A percentile compares a stretch with the other conserved stretches of the same genome.
These are phyloP conservation scores for Aspergillus hancockii DNA, from an alignment of 495 filamentous ascomycete species.

Conservation along the genomic window DNA sequence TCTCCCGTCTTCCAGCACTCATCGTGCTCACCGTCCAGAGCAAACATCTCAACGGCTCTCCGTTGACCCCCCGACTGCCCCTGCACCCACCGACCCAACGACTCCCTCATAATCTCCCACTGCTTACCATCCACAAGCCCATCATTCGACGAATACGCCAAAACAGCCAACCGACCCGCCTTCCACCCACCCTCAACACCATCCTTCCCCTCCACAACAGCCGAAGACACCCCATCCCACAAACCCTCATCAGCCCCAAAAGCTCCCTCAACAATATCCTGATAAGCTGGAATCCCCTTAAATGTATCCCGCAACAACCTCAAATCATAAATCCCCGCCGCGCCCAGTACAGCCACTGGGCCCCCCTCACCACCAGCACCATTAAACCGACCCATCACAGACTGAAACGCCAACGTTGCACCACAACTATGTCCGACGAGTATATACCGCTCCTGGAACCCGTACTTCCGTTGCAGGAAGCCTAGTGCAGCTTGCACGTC, in stretches of 20 bases:
- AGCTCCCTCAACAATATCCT: conserved; percentile 59
- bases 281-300: conserved; percentile 50
- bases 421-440: conserved; percentile 79
- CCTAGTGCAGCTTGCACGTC: conserved; percentile 66
- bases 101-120: conserved; percentile 46
- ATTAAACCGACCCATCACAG: conserved; percentile 47
- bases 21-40: conserved; percentile 64
- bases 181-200: conserved; percentile 42
- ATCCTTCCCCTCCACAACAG: conserved; percentile 31
- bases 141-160: conserved; percentile 63
- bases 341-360: conserved; percentile 56
- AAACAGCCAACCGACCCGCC: conserved; percentile 48
- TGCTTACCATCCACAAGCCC: conserved; percentile 59
- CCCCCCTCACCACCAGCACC: not conserved
- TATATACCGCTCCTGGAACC: conserved; percentile 54
- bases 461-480: conserved; percentile 59
- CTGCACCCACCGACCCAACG: conserved; percentile 33
- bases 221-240: conserved; percentile 58
- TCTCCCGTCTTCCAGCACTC: conserved; percentile 55
- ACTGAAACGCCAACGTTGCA: conserved; percentile 71
- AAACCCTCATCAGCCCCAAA: conserved; percentile 57
- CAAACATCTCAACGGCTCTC: conserved; percentile 35
- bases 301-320: conserved; percentile 51
- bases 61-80: conserved; percentile 21
- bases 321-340: conserved; percentile 70